Base-by-base conservation (phyloP, 345 rosid species). In the Clarkia xantiana region DNA sequence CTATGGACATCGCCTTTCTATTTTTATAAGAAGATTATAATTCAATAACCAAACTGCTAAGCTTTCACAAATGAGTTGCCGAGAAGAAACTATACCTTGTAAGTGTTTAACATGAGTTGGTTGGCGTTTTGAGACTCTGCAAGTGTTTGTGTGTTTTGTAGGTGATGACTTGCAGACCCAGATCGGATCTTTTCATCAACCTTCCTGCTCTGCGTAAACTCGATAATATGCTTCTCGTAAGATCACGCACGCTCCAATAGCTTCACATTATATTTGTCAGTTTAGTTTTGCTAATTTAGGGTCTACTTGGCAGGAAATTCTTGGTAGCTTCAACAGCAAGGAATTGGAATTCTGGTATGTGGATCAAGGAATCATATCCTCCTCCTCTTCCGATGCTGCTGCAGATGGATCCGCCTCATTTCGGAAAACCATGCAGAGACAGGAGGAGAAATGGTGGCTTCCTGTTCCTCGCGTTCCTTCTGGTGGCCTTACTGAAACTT, bases 371-470 rank as follows among this genome's bases (percentile, higher is more conserved):
- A 75, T 93, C 50, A 60, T 84, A 47, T 76, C 86, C 23, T 75
- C 94, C 36, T 29, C 36, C n/a, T n/a, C n/a, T n/a, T n/a, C n/a
- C n/a, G n/a, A n/a, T 3, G 36, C 13, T 0, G 90, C 82, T 43
- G 67, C 73, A 10, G 96, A 87, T 56, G 97, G 88, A 0, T 87
- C 95, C 39, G 66, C 95, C 59, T 84, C 96, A 56, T 87, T 82
- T 54, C 76, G 90, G 14, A 76, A 67, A 63, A 65, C 76, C 42
- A 49, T 87, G 60, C 96, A 78, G 55, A 81, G 95, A 11, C 96
- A 87, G 57, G 95, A 87, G 46, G 99, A 93, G 64, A 93, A 93
- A 66, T 93, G 99, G 99, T 93, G 99, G 99, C 69, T 93, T 5
- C 99, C 99, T 7, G 94, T 87, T 18, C 99, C 99, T 19, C 95